A percentile compares a stretch with the other conserved stretches of the same genome.
Evolutionary conservation across 1,284 basidiomycete species (phyloP).

Genomic region (Tilletia caries): DNA sequence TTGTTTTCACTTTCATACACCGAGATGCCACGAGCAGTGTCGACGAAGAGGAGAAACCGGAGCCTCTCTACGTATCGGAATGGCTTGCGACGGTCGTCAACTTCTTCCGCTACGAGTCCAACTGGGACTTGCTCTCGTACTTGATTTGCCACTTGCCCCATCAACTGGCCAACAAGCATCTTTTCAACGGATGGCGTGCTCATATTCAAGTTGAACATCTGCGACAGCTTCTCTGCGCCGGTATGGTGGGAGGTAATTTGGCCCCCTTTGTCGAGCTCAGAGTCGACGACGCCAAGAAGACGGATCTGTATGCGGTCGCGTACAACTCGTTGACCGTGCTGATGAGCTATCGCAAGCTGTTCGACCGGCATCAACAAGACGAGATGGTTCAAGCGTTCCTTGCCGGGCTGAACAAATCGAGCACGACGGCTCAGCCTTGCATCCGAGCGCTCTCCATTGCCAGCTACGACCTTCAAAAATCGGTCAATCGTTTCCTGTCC

Average conservation of each 20-base stretch:
- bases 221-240: constrained; percentile 67
- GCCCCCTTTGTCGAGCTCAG: constrained; percentile 65
- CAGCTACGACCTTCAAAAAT: constrained; percentile 81
- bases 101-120: constrained; percentile 72
- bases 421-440: constrained; percentile 83
- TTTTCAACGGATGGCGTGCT: constrained; percentile 86
- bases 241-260: constrained; percentile 64
- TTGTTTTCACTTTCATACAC: constrained; percentile 54
- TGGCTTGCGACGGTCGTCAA: constrained; percentile 69
- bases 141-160: constrained; percentile 84
- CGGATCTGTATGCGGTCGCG: constrained; percentile 82
- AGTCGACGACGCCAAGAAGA: constrained; percentile 52
- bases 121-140: constrained; percentile 94
- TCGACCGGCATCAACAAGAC: constrained; percentile 65
- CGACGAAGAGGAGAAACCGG: constrained; percentile 57
- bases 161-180: constrained; percentile 90
- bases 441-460: constrained; percentile 84
- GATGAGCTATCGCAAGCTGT: constrained; percentile 79
- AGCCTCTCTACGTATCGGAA: constrained; percentile 74
- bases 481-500: constrained; percentile 72
- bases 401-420: constrained; percentile 69
- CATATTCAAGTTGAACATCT: constrained; percentile 66
- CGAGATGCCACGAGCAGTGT: constrained; percentile 55
- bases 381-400: constrained; percentile 80
- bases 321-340: constrained; percentile 85